These are phyloP conservation scores for Claviceps sp. DNA, from an alignment of 2,329 filamentous ascomycete species.

Conservation along the genomic window DNA sequence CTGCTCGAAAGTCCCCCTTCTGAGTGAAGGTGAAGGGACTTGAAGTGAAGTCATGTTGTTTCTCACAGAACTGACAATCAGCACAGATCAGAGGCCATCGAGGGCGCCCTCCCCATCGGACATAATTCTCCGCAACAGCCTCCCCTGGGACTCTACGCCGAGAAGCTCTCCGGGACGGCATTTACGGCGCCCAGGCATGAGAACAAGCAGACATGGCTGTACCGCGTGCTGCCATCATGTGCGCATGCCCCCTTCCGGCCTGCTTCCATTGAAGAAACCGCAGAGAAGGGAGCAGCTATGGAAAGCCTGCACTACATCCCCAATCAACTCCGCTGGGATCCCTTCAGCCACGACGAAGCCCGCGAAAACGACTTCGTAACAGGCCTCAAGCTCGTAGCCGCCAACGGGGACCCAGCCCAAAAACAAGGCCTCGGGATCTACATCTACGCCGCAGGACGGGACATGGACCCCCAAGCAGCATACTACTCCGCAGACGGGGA, in stretches of 20 bases:
- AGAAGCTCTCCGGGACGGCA: slow-evolving; percentile 61
- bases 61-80: not conserved
- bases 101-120: slow-evolving; percentile 59
- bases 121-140: slow-evolving; percentile 76
- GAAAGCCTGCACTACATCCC: slow-evolving; percentile 32
- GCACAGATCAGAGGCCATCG: slow-evolving; percentile 58
- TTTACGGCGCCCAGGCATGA: slow-evolving; percentile 58
- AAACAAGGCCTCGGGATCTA: slow-evolving; percentile 72
- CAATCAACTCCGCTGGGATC: slow-evolving; percentile 76
- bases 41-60: not conserved
- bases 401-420: slow-evolving; percentile 64
- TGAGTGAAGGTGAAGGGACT: not conserved
- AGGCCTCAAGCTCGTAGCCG: slow-evolving; percentile 57
- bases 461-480: slow-evolving; percentile 60
- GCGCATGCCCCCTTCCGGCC: slow-evolving; percentile 43
- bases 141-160: slow-evolving; percentile 66
- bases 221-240: slow-evolving; percentile 53
- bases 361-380: slow-evolving; percentile 36
- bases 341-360: slow-evolving; percentile 55
- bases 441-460: slow-evolving; percentile 64
- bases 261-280: slow-evolving; percentile 19
- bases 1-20: not conserved
- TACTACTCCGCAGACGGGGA: slow-evolving; percentile 81
- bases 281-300: slow-evolving; percentile 7
- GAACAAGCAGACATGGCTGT: slow-evolving; percentile 61